Percentiles rank a stretch among this genome's conserved stretches.
phyloP scores from a whole-genome alignment of 2,329 filamentous ascomycete genomes.

The Aspergillus niger region DNA sequence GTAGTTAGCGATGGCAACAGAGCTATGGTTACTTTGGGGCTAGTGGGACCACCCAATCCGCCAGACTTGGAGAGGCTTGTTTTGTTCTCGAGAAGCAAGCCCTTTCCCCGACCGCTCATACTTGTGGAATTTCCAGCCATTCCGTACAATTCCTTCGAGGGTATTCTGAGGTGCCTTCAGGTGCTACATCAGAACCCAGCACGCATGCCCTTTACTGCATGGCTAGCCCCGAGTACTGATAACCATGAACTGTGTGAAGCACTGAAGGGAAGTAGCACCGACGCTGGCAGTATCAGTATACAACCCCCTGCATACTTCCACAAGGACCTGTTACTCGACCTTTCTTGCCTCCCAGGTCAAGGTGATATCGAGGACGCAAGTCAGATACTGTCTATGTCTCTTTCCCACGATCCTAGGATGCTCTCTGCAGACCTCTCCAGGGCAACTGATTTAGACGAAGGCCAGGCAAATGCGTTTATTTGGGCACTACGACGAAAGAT shows the following conservation, averaged over 20 bases:
- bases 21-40: conserved; percentile 6
- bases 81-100: background rate
- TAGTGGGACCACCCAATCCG: background rate
- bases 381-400: background rate
- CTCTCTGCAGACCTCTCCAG: background rate
- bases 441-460: conserved; percentile 5
- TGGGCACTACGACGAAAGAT: conserved; percentile 17
- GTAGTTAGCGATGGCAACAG: conserved; percentile 3
- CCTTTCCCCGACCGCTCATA: conserved; percentile 1
- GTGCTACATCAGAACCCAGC: conserved; percentile 1
- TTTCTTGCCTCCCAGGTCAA: background rate
- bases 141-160: conserved; percentile 15
- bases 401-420: background rate
- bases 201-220: conserved; percentile 6
- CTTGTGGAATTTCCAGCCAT: conserved; percentile 17
- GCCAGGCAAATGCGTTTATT: conserved; percentile 10
- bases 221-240: conserved; percentile 1
- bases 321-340: background rate
- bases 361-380: background rate
- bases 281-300: background rate
- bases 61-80: conserved; percentile 1
- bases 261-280: background rate
- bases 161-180: conserved; percentile 16
- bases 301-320: background rate
- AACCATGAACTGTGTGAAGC: background rate